phyloP scores from a whole-genome alignment of 768 basidiomycete species.

The Tylopilus balloui region DNA sequence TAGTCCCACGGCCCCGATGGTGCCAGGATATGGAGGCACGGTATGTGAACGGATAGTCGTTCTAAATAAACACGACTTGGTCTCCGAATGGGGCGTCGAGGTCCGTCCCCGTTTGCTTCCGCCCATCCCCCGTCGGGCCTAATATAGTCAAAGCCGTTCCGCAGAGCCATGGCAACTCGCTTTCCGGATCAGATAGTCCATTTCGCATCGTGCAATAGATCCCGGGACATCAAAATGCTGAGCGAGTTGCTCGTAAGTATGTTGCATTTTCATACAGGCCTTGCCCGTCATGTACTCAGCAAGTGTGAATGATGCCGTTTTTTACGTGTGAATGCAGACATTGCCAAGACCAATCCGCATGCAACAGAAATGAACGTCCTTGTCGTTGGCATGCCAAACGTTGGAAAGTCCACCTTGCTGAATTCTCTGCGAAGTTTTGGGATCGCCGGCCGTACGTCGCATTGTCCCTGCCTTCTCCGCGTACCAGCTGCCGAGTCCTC shows the following conservation, averaged over 20 bases:
- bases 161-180: conserved; percentile 61
- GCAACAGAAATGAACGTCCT: conserved; percentile 80
- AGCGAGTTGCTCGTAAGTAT: conserved; percentile 70
- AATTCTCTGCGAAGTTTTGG: conserved; percentile 88
- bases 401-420: conserved; percentile 92
- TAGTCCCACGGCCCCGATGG: not conserved
- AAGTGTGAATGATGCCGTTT: not conserved
- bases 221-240: conserved; percentile 59
- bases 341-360: conserved; percentile 65
- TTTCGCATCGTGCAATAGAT: conserved; percentile 69
- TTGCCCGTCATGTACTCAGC: conserved; percentile 1
- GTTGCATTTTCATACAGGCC: conserved; percentile 31
- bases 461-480: conserved; percentile 3
- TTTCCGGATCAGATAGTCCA: conserved; percentile 66
- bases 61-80: conserved; percentile 90
- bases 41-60: conserved; percentile 85
- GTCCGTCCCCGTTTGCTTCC: conserved; percentile 38
- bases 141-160: conserved; percentile 55
- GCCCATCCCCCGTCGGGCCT: conserved; percentile 3
- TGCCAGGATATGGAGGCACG: conserved; percentile 24
- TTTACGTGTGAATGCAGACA: conserved; percentile 39
- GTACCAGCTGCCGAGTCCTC: conserved; percentile 2
- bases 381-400: conserved; percentile 98
- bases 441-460: conserved; percentile 73
- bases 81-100: conserved; percentile 83